These are phyloP conservation scores for Metschnikowia continentalis DNA, from an alignment of 805 yeast species.

Conservation along the genomic window DNA sequence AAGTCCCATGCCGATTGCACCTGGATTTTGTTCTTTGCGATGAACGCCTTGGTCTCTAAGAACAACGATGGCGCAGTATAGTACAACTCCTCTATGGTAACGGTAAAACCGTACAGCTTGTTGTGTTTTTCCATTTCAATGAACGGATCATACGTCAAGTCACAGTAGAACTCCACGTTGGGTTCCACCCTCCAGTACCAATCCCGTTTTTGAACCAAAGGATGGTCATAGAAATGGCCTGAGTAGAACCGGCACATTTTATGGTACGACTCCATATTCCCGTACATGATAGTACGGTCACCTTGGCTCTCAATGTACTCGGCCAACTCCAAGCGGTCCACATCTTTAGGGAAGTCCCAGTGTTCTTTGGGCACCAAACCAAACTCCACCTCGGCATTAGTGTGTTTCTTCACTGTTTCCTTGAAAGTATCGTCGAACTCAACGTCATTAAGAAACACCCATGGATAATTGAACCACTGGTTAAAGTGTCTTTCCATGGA, in stretches of 20 bases:
- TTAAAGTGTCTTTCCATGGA: constrained; percentile 85
- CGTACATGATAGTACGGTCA: constrained; percentile 80
- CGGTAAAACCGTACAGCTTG: constrained; percentile 82
- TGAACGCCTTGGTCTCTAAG: constrained; percentile 63
- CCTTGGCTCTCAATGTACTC: constrained; percentile 72
- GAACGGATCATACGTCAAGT: constrained; percentile 88
- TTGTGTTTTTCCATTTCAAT: constrained; percentile 63
- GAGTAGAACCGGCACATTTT: constrained; percentile 76
- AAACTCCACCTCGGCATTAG: constrained; percentile 64
- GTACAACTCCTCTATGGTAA: constrained; percentile 70
- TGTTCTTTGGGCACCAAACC: constrained; percentile 54
- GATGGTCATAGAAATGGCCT: constrained; percentile 78
- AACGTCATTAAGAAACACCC: constrained; percentile 83
- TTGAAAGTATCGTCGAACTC: constrained; percentile 66
- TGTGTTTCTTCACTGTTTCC: constrained; percentile 44
- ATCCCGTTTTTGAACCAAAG: constrained; percentile 61
- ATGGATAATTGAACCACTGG: constrained; percentile 91
- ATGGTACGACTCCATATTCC: constrained; percentile 77
- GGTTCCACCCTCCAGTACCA: constrained; percentile 99
- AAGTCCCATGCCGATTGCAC: constrained; percentile 69
- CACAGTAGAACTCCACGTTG: constrained; percentile 84
- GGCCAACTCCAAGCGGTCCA: constrained; percentile 41
- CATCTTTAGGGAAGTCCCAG: constrained; percentile 61
- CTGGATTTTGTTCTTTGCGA: constrained; percentile 42
- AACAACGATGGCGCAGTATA: constrained; percentile 83